Percentiles rank a stretch among this genome's conserved stretches.
Conservation (phyloP, 345 rosid species). For the Rhodamnia argentea region DNA sequence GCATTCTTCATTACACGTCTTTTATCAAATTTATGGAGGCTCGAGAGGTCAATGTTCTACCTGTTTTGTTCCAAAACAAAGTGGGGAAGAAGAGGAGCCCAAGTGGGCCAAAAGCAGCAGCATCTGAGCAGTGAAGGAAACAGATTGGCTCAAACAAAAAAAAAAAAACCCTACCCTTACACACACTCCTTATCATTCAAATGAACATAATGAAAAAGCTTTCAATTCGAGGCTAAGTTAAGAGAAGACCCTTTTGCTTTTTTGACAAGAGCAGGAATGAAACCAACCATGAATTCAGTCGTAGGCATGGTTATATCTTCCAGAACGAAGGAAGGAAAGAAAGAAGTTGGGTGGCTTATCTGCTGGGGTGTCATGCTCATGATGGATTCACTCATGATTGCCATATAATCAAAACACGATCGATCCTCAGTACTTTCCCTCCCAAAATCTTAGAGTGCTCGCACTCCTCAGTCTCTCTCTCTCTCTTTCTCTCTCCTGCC, state of each 20-base stretch:
- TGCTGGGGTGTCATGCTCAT: not conserved
- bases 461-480: not conserved
- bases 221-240: not conserved
- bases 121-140: not conserved
- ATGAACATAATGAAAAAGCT: not conserved
- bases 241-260: not conserved
- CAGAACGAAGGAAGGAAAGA: not conserved
- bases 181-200: not conserved
- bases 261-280: not conserved
- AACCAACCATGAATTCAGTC: not conserved
- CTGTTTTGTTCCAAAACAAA: not conserved
- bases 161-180: not conserved
- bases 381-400: conserved; percentile 32
- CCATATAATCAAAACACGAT: conserved; percentile 18
- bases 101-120: not conserved
- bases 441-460: conserved; percentile 2
- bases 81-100: not conserved
- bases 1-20: not conserved
- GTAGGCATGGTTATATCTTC: not conserved
- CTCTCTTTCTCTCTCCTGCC: not conserved
- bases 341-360: not conserved
- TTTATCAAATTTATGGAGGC: not conserved
- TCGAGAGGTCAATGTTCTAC: not conserved
- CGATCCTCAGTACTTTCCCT: conserved; percentile 5
- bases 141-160: not conserved